Evolutionary conservation across 306 rosid species (phyloP), one percentile per base, ranked within the genome.

Genomic region (Ormosia semicastrata): DNA sequence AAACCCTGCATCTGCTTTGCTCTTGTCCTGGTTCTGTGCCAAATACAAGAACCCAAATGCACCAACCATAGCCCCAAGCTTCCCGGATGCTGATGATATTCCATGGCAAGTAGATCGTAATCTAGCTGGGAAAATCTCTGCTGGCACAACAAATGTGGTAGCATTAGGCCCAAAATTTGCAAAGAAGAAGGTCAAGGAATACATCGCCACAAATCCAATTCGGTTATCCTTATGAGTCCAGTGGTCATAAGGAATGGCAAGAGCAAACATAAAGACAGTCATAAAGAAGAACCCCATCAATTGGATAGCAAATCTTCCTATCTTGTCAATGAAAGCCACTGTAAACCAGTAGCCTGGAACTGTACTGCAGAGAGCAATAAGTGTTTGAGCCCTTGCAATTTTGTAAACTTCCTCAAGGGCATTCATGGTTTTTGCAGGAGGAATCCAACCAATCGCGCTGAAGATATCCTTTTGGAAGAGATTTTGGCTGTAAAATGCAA

Each of bases 331-430:
- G 5, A 93, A 44, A 6, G 87, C 90, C 58, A 93, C 94, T 0
- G 94, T 90, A 56, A 90, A 90, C 98, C 98, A 91, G 41, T 93
- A 91, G 8, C 97, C 98, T 0, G 97, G 98, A 75, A 93, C 94
- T n/a, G 97, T 89, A 34, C 98, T 86, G 75, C 89, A 90, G 0
- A 93, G 65, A 52, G 97, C 97, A 71, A 93, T 90, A 8, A 93
- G 88, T 0, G 97, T 93, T 57, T 93, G 96, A 32, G 94, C 97
- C 75, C 89, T 88, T 40, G 92, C 89, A 3, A 91, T 90, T 34
- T 0, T 87, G 59, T 43, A 87, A 49, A 91, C 94, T 81, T 93
- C 97, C 5, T 91, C 86, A 12, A 93, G 59, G 5, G 93, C 97
- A 78, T 87, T 93, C 97, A 89, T 87, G 5, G 92, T 85, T 47